These are phyloP conservation scores for Cryptosporidium ryanae DNA, from an alignment of 169 alveolate species.

Conservation along the genomic window DNA sequence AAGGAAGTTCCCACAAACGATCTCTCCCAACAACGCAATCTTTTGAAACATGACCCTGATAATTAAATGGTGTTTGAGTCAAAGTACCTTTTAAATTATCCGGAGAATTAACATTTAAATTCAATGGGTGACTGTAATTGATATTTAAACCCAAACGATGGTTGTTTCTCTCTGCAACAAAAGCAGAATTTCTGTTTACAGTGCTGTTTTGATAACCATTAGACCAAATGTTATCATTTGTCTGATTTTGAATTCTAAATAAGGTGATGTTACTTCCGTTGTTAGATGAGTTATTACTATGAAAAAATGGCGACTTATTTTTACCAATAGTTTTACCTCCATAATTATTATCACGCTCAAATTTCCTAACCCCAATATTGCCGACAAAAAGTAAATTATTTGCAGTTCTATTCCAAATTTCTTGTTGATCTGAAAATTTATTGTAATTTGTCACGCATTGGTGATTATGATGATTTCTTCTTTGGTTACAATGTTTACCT, in stretches of 20 bases:
- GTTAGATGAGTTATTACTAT: not conserved
- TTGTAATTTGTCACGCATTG: not conserved
- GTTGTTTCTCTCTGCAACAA: not conserved
- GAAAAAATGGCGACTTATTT: not conserved
- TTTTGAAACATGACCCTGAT: not conserved
- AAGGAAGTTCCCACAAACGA: constrained; percentile 6
- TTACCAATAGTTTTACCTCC: not conserved
- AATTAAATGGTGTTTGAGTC: not conserved
- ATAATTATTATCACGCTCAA: not conserved
- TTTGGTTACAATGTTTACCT: not conserved
- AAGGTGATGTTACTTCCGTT: not conserved
- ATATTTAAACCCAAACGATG: not conserved
- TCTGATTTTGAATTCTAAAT: not conserved
- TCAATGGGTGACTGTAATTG: not conserved
- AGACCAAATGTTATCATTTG: constrained; percentile 19
- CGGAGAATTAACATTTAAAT: not conserved
- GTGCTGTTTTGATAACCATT: not conserved
- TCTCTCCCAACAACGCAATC: not conserved
- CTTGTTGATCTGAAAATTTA: not conserved
- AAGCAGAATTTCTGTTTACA: not conserved
- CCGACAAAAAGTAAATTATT: not conserved
- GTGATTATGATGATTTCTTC: not conserved
- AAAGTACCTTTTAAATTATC: not conserved
- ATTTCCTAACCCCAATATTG: not conserved
- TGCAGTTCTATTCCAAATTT: not conserved